A percentile compares a stretch with the other conserved stretches of the same genome.
These are phyloP conservation scores for Endocalyx cinctus DNA, from an alignment of 2,329 filamentous ascomycete species.

Conservation along the genomic window DNA sequence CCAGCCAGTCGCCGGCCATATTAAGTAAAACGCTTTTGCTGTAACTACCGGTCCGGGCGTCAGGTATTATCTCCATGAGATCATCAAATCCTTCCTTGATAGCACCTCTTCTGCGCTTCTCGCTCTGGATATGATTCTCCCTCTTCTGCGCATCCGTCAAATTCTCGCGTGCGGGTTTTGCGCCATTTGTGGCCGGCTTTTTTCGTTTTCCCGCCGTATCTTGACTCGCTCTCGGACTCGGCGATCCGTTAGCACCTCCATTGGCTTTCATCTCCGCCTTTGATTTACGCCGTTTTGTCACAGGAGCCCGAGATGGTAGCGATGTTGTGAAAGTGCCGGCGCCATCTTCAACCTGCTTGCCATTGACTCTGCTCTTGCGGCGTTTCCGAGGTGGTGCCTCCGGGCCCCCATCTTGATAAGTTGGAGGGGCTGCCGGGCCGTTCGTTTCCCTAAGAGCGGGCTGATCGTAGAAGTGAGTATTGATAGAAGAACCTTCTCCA, in stretches of 20 bases:
- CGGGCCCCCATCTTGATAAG: constrained; percentile 31
- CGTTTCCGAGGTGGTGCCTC: constrained; percentile 46
- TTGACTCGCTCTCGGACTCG: no score
- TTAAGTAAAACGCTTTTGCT: constrained; percentile 79
- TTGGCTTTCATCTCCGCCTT: constrained; percentile 35
- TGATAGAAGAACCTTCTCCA: constrained; percentile 14
- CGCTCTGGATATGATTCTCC: constrained; percentile 61
- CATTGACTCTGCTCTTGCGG: constrained; percentile 50
- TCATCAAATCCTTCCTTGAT: constrained; percentile 80
- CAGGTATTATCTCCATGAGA: constrained; percentile 71
- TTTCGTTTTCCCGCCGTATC: constrained; percentile 40
- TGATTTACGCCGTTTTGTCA: constrained; percentile 43
- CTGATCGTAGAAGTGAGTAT: no score
- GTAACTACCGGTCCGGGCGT: constrained; percentile 66
- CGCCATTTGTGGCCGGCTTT: constrained; percentile 39
- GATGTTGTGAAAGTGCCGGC: constrained; percentile 31
- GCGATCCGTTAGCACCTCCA: constrained; percentile 28
- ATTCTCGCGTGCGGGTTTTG: constrained; percentile 60
- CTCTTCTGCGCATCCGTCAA: constrained; percentile 85
- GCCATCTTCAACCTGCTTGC: constrained; percentile 39
- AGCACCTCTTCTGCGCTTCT: constrained; percentile 57
- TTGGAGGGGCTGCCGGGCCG: no score
- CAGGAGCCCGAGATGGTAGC: constrained; percentile 25
- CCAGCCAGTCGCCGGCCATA: constrained; percentile 74
- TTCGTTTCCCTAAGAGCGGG: no score